Base-by-base conservation (phyloP, 805 yeast species). In the Candida taoyuanica region DNA sequence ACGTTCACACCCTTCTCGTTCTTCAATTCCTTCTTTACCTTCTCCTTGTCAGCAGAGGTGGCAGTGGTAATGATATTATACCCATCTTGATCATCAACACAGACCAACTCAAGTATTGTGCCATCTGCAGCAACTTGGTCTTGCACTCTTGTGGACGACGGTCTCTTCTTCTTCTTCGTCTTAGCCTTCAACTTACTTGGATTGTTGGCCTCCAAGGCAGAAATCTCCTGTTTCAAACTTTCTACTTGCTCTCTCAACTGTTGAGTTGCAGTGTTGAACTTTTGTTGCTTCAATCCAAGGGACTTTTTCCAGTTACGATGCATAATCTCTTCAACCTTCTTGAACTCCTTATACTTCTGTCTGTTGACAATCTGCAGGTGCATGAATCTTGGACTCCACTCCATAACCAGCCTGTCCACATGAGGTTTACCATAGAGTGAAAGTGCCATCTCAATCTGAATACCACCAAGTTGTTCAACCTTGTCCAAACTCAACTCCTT, bases 221-320 rank as follows among this genome's bases (percentile, higher is more conserved):
- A 70, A 12, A 49, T 42, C 13, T 42, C 35, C 1, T 32, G 29
- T 18, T 43, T 40, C 23, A 49, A 34, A 9, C 47, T 52, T 39
- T 72, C 77, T 40, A 82, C 70, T 38, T 74, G 82, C 31, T 63
- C 23, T 11, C 19, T 34, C 24, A 34, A 29, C 33, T 17, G n/a
- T 6, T 5, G 14, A n/a, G 14, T 21, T 18, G 27, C 37, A 2
- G 7, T 57, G 48, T 81, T 81, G 46, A 76, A 71, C 37, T 58
- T 57, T n/a, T 62, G 64, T 57, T 82, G 88, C 50, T 73, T 73
- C 15, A 64, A 66, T 34, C 72, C 65, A 33, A 83, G 61, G 0
- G 73, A 73, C 39, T 58, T 60, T 51, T 78, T 78, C 85, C 86
- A 79, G 23, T 71, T 76, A 51, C 72, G 73, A 46, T 81, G 80